Evolutionary conservation across 2,329 filamentous ascomycete species (phyloP), one percentile per base, ranked within the genome.

Genomic region (Karstenula rhodostoma): DNA sequence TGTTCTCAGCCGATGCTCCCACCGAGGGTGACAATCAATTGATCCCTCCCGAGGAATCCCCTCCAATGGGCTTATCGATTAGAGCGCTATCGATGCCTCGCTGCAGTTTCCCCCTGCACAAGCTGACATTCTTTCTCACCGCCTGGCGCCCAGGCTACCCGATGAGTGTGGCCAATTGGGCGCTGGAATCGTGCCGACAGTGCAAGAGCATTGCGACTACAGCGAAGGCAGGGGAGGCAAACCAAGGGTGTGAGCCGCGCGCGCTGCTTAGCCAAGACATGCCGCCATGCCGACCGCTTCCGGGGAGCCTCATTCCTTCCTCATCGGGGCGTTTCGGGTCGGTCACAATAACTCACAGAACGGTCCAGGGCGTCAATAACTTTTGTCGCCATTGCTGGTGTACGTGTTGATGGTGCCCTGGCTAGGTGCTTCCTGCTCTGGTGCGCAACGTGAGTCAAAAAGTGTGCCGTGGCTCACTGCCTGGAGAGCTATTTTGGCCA

Each of bases 101-200:
- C 51, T 29, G 15, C 5, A 51, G 51, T 48, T 49, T 57, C 44
- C 55, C 29, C 46, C 25, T 42, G 43, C 44, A 44, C 32, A 32
- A 53, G 48, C 56, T 51, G 47, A 48, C 56, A 33, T 29, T 44
- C 37, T 2, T 44, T 32, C 32, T 55, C 52, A 55, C 52, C 54
- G 44, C 54, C 44, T 49, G 42, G 54, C 23, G 54, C 54, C 29
- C 32, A 56, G 54, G 4, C 35, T 49, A 33, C 29, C 54, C 13
- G 22, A 23, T 40, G 29, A 46, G 51, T 27, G 25, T 40, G 15
- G 37, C 51, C 23, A 25, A 29, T n/a, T 32, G 23, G 8, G 7
- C 23, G 23, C 23, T 6, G 23, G 23, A 12, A 19, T 17, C 3
- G 13, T n/a, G 3, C 22, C 35, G 22, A 17, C n/a, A 4, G 5